Percentiles rank a stretch among this genome's conserved stretches.
phyloP scores from a whole-genome alignment of 2,329 filamentous ascomycete genomes.

The Fusarium bactridioides region DNA sequence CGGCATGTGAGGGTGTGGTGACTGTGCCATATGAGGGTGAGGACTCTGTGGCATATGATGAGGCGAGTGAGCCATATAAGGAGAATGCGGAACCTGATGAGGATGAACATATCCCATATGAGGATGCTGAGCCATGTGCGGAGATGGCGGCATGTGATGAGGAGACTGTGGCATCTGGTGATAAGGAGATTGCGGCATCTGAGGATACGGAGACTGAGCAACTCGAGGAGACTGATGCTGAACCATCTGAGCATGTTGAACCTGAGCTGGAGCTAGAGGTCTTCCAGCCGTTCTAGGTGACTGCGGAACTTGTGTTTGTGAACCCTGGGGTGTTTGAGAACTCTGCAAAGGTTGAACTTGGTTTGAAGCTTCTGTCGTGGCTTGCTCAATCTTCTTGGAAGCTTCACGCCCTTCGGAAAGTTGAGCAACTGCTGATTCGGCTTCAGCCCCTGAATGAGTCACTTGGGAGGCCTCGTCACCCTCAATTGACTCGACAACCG shows the following conservation, averaged over 20 bases:
- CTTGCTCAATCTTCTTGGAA: not conserved
- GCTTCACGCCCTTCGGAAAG: not conserved
- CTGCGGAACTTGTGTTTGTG: not conserved
- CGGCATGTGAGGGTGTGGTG: not conserved
- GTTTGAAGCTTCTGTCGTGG: not conserved
- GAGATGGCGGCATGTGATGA: not conserved
- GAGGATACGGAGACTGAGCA: not conserved
- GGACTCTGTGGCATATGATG: not conserved
- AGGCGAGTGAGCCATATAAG: not conserved
- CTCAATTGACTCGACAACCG: not conserved
- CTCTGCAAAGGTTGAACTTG: not conserved
- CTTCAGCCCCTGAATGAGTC: not conserved
- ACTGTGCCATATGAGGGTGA: not conserved
- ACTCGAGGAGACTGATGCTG: not conserved
- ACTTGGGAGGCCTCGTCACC: not conserved
- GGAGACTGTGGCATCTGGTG: not conserved
- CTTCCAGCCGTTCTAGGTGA: not conserved
- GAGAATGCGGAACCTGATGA: not conserved
- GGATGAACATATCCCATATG: not conserved
- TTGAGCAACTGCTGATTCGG: not conserved
- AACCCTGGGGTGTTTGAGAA: not conserved
- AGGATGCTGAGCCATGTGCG: not conserved
- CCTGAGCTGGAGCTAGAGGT: not conserved
- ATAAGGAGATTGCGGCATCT: not conserved
- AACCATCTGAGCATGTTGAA: not conserved